phyloP scores from a whole-genome alignment of 2,329 filamentous ascomycete species.

The Trichoderma sp. region DNA sequence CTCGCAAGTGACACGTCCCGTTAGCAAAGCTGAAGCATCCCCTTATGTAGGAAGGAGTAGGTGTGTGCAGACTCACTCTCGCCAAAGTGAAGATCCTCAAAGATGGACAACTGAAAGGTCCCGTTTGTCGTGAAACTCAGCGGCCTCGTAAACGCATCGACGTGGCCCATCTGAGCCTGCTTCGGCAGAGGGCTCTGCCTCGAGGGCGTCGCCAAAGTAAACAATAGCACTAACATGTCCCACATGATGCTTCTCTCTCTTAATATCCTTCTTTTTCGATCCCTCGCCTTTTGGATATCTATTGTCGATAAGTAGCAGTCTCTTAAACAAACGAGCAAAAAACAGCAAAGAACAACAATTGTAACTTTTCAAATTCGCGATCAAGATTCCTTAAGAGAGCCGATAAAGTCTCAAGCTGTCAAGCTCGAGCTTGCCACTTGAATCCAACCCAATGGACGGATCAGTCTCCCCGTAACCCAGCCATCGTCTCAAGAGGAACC shows the following conservation, averaged over 20 bases:
- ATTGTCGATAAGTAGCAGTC: not conserved
- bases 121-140: slow-evolving; percentile 47
- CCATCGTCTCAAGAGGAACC: not conserved
- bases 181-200: not conserved
- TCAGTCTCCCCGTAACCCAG: too few relatives aligned
- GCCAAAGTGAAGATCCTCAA: slow-evolving; percentile 72
- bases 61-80: too few relatives aligned
- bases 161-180: not conserved
- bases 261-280: not conserved
- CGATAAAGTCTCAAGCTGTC: not conserved
- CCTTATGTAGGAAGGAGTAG: not conserved
- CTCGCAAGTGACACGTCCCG: not conserved
- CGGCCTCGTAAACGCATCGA: slow-evolving; percentile 1
- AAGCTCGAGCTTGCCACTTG: too few relatives aligned
- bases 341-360: not conserved
- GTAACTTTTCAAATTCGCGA: not conserved
- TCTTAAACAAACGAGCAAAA: not conserved
- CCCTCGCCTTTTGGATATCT: not conserved
- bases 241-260: slow-evolving; percentile 9
- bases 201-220: slow-evolving; percentile 10
- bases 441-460: too few relatives aligned
- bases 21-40: slow-evolving; percentile 22
- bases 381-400: not conserved
- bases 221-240: not conserved
- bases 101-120: slow-evolving; percentile 59